Conservation (phyloP, 306 rosid genomes). For the Casuarina equisetifolia region DNA sequence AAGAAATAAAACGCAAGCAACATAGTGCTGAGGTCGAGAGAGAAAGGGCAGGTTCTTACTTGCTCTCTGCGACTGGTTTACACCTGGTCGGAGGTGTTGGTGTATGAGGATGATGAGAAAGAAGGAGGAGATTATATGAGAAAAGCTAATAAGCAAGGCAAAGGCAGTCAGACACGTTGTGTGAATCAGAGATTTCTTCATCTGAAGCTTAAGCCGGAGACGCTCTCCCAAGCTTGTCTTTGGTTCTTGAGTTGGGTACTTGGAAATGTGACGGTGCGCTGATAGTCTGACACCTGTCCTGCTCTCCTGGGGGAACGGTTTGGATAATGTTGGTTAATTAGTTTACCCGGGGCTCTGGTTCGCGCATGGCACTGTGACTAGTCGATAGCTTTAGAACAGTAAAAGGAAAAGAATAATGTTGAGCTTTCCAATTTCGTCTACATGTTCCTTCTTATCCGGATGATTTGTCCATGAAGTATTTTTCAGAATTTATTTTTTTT, state of each 20-base stretch:
- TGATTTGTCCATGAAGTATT: no score
- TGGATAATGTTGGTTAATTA: constrained; percentile 2
- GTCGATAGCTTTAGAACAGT: not conserved
- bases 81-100: not conserved
- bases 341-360: not conserved
- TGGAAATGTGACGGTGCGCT: constrained; percentile 28
- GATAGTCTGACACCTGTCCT: constrained; percentile 28
- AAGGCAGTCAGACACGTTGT: constrained; percentile 24
- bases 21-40: not conserved
- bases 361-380: not conserved
- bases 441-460: no score
- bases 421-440: no score
- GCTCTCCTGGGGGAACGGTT: not conserved
- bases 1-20: not conserved
- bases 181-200: constrained; percentile 30
- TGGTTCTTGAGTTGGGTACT: constrained; percentile 24
- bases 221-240: constrained; percentile 10
- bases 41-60: constrained; percentile 19
- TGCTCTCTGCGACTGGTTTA: constrained; percentile 14
- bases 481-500: no score
- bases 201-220: not conserved
- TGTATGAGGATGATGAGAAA: constrained; percentile 14
- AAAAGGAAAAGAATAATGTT: not conserved
- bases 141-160: constrained; percentile 5
- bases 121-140: not conserved